These are phyloP conservation scores for Gymnopilus dilepis DNA, from an alignment of 768 basidiomycete genomes.

Conservation along the genomic window DNA sequence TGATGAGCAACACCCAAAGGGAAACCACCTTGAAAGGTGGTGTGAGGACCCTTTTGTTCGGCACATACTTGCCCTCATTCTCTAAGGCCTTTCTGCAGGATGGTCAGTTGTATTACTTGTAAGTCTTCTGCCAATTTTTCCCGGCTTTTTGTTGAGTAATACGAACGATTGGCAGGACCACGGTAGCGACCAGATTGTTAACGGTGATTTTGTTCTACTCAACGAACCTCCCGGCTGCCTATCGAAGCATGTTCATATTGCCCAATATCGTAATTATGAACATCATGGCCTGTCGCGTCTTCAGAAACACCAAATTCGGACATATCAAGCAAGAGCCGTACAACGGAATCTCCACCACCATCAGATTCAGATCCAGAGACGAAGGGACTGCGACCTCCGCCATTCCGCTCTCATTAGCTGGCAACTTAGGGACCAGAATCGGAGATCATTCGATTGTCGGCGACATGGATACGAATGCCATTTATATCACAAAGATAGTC, in stretches of 20 bases:
- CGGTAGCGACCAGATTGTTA: slow-evolving; percentile 15
- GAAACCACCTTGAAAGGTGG: slow-evolving; percentile 13
- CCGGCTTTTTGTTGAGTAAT: not conserved
- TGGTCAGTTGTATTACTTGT: slow-evolving; percentile 37
- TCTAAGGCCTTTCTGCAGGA: slow-evolving; percentile 32
- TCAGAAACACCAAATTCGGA: slow-evolving; percentile 18
- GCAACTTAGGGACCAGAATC: not conserved
- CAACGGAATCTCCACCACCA: slow-evolving; percentile 32
- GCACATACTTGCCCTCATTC: slow-evolving; percentile 29
- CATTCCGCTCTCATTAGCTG: slow-evolving; percentile 12
- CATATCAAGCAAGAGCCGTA: slow-evolving; percentile 24
- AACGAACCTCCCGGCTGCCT: slow-evolving; percentile 8
- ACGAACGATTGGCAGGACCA: slow-evolving; percentile 8
- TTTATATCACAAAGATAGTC: slow-evolving; percentile 17
- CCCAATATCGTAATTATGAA: slow-evolving; percentile 24
- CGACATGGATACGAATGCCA: not conserved
- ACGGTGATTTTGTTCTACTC: slow-evolving; percentile 19
- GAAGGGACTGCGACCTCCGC: slow-evolving; percentile 1
- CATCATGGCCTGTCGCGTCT: slow-evolving; percentile 25
- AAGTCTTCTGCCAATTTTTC: not conserved
- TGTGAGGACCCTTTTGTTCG: slow-evolving; percentile 24
- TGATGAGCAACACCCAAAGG: slow-evolving; percentile 21
- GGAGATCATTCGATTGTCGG: not conserved
- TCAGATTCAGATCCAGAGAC: not conserved
- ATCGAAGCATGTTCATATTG: slow-evolving; percentile 14